Evolutionary conservation across 2,329 filamentous ascomycete species (phyloP).

Genomic region (Pyricularia grisea): DNA sequence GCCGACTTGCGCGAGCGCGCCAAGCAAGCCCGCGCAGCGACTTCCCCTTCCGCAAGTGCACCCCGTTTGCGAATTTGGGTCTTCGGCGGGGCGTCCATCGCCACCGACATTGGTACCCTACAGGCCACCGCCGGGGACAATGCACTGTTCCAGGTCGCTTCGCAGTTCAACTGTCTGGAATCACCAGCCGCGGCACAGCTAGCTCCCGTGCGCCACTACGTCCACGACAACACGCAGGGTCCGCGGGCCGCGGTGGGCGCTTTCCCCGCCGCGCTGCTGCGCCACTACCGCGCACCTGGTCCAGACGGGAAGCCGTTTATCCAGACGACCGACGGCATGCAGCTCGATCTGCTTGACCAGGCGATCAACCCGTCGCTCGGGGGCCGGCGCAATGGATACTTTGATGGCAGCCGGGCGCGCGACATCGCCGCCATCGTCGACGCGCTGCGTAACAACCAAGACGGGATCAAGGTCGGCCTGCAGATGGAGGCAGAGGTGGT

Average conservation of each 20-base stretch:
- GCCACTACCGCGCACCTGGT: neutral
- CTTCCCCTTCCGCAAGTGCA: neutral
- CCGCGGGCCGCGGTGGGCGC: neutral
- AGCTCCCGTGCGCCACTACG: neutral
- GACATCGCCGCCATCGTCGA: neutral
- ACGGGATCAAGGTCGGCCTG: neutral
- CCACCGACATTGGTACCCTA: neutral
- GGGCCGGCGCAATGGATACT: neutral
- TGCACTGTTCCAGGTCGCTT: neutral
- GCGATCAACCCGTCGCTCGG: neutral
- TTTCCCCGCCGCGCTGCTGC: neutral
- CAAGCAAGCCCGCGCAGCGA: neutral
- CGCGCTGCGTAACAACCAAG: neutral
- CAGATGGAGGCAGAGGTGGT: neutral
- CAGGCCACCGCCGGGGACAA: neutral
- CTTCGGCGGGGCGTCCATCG: neutral
- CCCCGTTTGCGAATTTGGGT: neutral
- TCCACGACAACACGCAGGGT: neutral
- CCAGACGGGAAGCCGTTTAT: neutral
- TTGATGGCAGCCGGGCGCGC: neutral
- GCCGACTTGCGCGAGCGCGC: neutral
- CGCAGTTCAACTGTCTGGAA: neutral
- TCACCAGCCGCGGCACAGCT: neutral
- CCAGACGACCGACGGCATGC: neutral
- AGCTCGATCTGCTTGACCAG: neutral